Evolutionary conservation across 345 rosid genomes (phyloP), one percentile per base, ranked within the genome.

Genomic region (Linum trigynum): DNA sequence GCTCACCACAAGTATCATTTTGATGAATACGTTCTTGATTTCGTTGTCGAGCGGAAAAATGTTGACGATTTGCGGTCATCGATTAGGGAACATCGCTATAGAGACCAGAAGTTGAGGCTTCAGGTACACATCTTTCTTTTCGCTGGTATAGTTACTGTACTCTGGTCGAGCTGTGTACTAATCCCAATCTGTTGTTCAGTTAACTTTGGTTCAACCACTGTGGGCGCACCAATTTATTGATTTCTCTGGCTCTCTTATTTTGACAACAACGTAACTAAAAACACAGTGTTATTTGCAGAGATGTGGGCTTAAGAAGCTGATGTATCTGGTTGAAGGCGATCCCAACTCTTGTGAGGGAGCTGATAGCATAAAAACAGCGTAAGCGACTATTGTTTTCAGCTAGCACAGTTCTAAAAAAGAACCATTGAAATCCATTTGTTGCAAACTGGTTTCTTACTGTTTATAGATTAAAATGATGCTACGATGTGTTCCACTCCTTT

Each of bases 361-460:
- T 63, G 97, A 88, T 75, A 92, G 95, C 81, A 82, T 88, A 66
- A 90, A 92, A 69, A 86, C 97, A 38, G 96, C 92, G 90, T 88
- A 83, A 81, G 90, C 37, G 32, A 8, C 38, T 57, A 10, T 7
- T 57, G 38, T 15, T 57, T 41, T 41, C 45, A 41, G 9, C 45
- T 8, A 4, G 5, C 9, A 41, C 45, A 8, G 5, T 41, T 41
- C 9, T 41, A 8, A 41, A 41, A 41, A 4, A 32, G 15, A 15
- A 15, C 59, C 59, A 56, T n/a, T 8, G 5, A 9, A n/a, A 36
- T 23, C 11, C 1, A 57, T 9, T 17, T 3, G 1, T 57, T 57
- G 37, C 60, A 57, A 7, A 23, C 32, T 23, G 32, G 32, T 23
- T 23, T 23, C 32, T 23, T 23, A 23, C 32, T 23, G 32, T 23